Percentiles rank a stretch among this genome's conserved stretches.
phyloP scores from a whole-genome alignment of 768 basidiomycete species.

The Boletus rufocinnamomeus region DNA sequence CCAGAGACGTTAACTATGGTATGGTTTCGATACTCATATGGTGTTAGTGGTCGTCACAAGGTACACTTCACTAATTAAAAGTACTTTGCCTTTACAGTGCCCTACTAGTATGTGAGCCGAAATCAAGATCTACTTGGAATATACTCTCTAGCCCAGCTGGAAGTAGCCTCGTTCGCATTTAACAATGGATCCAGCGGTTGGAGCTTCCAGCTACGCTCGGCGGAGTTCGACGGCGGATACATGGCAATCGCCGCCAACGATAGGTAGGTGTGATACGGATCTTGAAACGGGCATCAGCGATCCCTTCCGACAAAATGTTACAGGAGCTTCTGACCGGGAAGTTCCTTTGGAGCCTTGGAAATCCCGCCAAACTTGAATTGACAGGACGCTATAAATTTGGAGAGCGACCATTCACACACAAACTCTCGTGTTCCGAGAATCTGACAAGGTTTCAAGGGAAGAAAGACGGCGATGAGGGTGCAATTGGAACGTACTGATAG shows the following conservation, averaged over 20 bases:
- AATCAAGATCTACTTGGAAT: conserved; percentile 41
- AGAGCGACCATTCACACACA: conserved; percentile 58
- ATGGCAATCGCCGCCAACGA: conserved; percentile 81
- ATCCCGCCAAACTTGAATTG: conserved; percentile 93
- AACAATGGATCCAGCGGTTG: conserved; percentile 64
- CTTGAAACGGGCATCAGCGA: conserved; percentile 41
- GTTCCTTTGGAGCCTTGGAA: conserved; percentile 77
- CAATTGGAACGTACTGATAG: conserved; percentile 54
- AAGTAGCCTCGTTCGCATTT: conserved; percentile 69
- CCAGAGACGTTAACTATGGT: conserved; percentile 31
- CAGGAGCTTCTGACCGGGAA: conserved; percentile 57
- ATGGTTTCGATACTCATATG: not conserved
- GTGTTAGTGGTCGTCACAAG: not conserved
- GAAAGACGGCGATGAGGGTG: not conserved
- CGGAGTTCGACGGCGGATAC: conserved; percentile 45
- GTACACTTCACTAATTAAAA: not conserved
- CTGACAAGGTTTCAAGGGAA: conserved; percentile 39
- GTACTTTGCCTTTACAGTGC: not conserved
- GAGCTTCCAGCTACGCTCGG: conserved; percentile 54
- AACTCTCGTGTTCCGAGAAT: conserved; percentile 64
- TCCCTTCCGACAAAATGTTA: not conserved
- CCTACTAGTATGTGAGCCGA: not conserved
- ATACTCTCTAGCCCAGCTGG: conserved; percentile 63
- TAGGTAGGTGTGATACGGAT: conserved; percentile 96
- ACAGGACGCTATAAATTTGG: conserved; percentile 66